phyloP scores from a whole-genome alignment of 371 early-diverging fungal genomes.

The Actinomucor elegans region DNA sequence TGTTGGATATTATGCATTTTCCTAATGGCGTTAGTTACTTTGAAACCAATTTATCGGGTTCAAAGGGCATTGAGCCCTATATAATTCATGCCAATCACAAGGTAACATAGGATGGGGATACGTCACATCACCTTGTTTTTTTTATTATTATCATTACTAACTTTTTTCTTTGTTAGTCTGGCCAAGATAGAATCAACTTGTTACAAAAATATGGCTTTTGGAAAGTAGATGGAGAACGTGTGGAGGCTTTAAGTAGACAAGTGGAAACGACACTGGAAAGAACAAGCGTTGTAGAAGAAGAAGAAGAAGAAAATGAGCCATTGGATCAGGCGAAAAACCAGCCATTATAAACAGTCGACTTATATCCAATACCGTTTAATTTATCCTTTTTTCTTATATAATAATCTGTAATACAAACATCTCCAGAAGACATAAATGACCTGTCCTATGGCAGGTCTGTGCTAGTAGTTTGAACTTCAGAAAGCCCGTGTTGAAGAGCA shows the following conservation, averaged over 20 bases:
- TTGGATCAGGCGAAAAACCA: neutral
- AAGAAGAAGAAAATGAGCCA: neutral
- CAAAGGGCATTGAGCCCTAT: slow-evolving; percentile 19
- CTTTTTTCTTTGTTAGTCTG: slow-evolving; percentile 6
- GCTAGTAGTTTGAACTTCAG: too few relatives aligned
- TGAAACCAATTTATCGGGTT: neutral
- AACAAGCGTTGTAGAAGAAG: neutral
- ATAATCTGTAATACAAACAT: too few relatives aligned
- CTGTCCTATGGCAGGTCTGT: too few relatives aligned
- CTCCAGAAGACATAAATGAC: too few relatives aligned
- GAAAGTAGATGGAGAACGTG: slow-evolving; percentile 9
- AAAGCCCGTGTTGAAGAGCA: too few relatives aligned
- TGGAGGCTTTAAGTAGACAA: slow-evolving; percentile 7
- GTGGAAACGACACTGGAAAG: slow-evolving; percentile 8
- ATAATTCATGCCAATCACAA: slow-evolving; percentile 23
- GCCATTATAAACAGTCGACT: too few relatives aligned
- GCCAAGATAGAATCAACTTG: slow-evolving; percentile 5
- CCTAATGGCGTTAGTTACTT: slow-evolving; percentile 21
- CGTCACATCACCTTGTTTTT: neutral
- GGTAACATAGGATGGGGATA: neutral
- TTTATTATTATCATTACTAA: neutral
- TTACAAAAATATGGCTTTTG: slow-evolving; percentile 14
- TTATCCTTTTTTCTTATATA: neutral
- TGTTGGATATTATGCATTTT: slow-evolving; percentile 25
- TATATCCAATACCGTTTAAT: neutral